A percentile compares a stretch with the other conserved stretches of the same genome.
Conservation (phyloP, 129 eudicot species). For the Saussurea involucrata region DNA sequence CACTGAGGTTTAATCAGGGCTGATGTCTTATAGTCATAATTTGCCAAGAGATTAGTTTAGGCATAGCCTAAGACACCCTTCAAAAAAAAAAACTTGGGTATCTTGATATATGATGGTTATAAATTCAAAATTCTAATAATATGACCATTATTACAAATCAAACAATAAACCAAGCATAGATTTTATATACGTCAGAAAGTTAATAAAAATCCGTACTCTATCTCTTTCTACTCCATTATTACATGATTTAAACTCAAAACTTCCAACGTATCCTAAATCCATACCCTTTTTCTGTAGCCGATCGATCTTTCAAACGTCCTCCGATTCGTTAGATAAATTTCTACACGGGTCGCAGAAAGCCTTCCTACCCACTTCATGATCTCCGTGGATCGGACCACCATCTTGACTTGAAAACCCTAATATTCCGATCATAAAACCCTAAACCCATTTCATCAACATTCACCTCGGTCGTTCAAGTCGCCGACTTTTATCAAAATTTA, state of each 20-base stretch:
- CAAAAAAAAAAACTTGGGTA: no score
- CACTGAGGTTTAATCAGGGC: no score
- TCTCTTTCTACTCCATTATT: not conserved
- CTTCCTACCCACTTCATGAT: not conserved
- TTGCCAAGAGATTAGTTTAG: no score
- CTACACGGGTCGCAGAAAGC: not conserved
- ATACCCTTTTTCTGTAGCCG: not conserved
- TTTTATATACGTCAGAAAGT: not conserved
- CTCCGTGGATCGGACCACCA: not conserved
- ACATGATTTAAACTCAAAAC: not conserved
- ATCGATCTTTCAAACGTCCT: not conserved
- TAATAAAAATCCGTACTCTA: not conserved
- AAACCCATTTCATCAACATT: not conserved
- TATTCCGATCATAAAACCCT: constrained; percentile 6
- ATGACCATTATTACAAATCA: not conserved
- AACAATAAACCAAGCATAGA: not conserved
- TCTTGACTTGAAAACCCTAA: not conserved
- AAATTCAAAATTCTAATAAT: no score
- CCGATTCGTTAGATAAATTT: not conserved
- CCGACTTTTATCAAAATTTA: not conserved
- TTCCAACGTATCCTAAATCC: not conserved
- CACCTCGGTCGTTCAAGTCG: not conserved
- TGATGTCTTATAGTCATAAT: no score
- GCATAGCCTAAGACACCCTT: no score
- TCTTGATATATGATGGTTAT: no score